phyloP scores from a whole-genome alignment of 2,329 filamentous ascomycete species.

The Pezicula rhizophila region DNA sequence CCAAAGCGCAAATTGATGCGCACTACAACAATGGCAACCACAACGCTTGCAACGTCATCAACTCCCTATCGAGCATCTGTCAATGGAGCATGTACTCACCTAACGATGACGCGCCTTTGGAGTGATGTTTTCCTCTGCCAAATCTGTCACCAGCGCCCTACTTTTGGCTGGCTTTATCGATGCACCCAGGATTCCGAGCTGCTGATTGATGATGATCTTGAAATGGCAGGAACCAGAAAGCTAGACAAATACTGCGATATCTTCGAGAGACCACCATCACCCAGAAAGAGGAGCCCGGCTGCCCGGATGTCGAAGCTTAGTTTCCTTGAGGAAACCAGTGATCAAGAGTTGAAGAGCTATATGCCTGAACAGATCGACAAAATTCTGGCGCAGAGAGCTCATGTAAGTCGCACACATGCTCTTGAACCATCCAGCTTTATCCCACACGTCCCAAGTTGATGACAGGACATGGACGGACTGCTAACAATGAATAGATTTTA shows the following conservation, averaged over 20 bases:
- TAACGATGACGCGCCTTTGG: conserved; percentile 62
- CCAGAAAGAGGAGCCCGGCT: conserved; percentile 15
- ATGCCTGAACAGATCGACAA: conserved; percentile 39
- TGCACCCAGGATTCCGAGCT: conserved; percentile 60
- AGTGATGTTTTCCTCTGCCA: conserved; percentile 47
- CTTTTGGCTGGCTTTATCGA: conserved; percentile 66
- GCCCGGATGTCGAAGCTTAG: conserved; percentile 14
- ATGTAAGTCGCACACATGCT: conserved; percentile 30
- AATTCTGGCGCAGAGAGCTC: conserved; percentile 44
- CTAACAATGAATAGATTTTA: conserved; percentile 1
- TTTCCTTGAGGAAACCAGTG: conserved; percentile 34
- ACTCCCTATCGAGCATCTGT: neutral
- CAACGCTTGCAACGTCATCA: neutral
- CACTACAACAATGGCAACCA: neutral
- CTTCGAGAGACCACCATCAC: conserved; percentile 13
- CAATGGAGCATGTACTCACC: conserved; percentile 52
- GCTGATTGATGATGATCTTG: conserved; percentile 32
- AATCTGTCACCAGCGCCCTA: conserved; percentile 48
- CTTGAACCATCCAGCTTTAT: neutral
- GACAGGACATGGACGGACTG: too few species aligned
- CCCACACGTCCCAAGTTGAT: neutral
- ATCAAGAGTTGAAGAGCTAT: conserved; percentile 39
- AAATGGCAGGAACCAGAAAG: conserved; percentile 12
- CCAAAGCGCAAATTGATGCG: too few species aligned
- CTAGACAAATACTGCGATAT: conserved; percentile 19